Base-by-base conservation (phyloP, 768 basidiomycete genomes). In the Hortiboletus campestris region DNA sequence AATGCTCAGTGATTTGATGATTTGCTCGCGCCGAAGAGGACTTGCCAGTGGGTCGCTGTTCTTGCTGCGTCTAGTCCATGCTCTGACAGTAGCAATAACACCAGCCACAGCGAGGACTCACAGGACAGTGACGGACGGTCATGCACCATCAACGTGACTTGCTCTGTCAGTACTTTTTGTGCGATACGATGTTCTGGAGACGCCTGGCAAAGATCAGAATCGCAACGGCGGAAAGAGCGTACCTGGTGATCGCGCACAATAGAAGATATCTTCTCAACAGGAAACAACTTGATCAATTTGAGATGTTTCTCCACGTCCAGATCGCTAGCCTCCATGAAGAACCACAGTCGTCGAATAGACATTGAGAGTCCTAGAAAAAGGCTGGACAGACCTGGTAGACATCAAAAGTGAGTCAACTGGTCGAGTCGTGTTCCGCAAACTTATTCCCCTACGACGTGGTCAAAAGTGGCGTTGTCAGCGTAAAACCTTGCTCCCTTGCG, bases 381-480 rank as follows among this genome's bases (percentile, higher is more conserved):
- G 8, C 13, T 29, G 47, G n/a, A 39, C 57, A 32, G 53, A 89
- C 96, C 78, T 99, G 97, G 66, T 98, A 98, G 65, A 99, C 93
- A 60, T 98, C 95, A 62, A 91, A 91, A n/a, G n/a, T n/a, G n/a
- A n/a, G n/a, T n/a, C 89, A 80, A 59, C 89, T 91, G 3, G 96
- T 98, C 66, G 90, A 69, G 13, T 73, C 65, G 28, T 81, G 75
- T 67, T 97, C 86, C 36, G 98, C 97, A 71, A 98, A 96, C 75
- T 99, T 99, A 66, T 92, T 89, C 0, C 97, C 97, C 1, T 80
- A 80, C 1, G 90, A 79, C 1, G 92, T 95, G 12, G 94, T 95
- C 38, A 99, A 78, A 25, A 99, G 76, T n/a, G 95, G 96, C 3
- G 94, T 94, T 0, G 96, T 98, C 46, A 99, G 71, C 2, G 94